phyloP scores from a whole-genome alignment of 2,329 filamentous ascomycete genomes.

The Laburnicola sp. region DNA sequence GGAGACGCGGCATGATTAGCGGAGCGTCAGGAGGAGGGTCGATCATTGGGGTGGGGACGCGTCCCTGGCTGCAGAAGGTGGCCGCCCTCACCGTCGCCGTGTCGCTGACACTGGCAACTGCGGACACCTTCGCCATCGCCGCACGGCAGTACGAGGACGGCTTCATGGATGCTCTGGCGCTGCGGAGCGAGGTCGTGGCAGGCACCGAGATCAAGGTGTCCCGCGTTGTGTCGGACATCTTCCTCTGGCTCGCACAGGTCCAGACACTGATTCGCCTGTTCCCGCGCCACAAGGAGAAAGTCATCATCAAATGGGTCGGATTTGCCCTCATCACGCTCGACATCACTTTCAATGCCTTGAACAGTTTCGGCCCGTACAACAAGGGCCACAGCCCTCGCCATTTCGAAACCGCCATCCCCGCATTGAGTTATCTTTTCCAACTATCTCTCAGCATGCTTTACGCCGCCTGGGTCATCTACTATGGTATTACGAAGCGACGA shows the following conservation, averaged over 20 bases:
- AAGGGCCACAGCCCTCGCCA: constrained; percentile 66
- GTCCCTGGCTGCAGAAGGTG: constrained; percentile 85
- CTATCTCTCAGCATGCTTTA: constrained; percentile 84
- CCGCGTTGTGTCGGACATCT: constrained; percentile 90
- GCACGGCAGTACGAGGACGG: constrained; percentile 78
- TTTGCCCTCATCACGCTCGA: constrained; percentile 92
- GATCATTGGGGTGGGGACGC: constrained; percentile 82
- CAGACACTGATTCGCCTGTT: constrained; percentile 96
- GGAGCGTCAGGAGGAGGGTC: constrained; percentile 65
- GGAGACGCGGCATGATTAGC: constrained; percentile 81
- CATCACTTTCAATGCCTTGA: constrained; percentile 85
- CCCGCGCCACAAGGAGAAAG: constrained; percentile 93
- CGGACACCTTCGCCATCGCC: constrained; percentile 85
- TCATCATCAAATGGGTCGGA: constrained; percentile 98
- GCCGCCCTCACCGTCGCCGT: constrained; percentile 68
- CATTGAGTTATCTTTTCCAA: constrained; percentile 87
- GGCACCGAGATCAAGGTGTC: constrained; percentile 87
- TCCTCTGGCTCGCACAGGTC: constrained; percentile 95
- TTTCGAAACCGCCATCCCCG: constrained; percentile 88
- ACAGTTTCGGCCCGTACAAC: constrained; percentile 70
- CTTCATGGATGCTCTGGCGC: constrained; percentile 73
- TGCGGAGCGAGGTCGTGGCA: constrained; percentile 79
- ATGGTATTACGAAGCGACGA: constrained; percentile 85
- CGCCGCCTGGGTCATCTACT: constrained; percentile 92
- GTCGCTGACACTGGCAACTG: constrained; percentile 90